A percentile compares a stretch with the other conserved stretches of the same genome.
phyloP scores from a whole-genome alignment of 352 stramenopile genomes.

The Globisporangium cylindrosporum region DNA sequence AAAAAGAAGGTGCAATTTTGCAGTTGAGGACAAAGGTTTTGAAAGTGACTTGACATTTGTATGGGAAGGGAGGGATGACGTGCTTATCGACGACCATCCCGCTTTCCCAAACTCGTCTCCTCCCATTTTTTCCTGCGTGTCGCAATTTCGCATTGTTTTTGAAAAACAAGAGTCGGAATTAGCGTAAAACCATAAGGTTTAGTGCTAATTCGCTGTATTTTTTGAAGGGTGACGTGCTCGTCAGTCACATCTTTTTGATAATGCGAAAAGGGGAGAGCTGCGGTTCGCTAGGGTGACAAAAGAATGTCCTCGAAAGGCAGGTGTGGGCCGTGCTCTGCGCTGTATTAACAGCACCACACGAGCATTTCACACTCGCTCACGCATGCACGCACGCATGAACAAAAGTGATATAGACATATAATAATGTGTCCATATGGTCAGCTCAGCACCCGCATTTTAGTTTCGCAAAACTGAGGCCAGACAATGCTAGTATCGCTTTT shows the following conservation, averaged over 20 bases:
- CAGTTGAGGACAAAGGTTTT: background rate
- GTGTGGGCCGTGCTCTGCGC: too few relatives aligned
- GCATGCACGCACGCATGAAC: background rate
- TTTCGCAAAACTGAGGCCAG: too few relatives aligned
- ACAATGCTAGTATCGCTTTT: too few relatives aligned
- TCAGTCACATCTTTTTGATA: background rate
- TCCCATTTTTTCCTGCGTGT: background rate
- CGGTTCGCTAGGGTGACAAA: background rate
- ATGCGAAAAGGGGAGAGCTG: background rate
- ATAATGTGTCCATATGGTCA: too few relatives aligned
- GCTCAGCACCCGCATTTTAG: too few relatives aligned
- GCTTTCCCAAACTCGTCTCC: background rate
- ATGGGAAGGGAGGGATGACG: background rate
- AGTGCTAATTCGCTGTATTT: background rate
- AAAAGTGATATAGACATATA: too few relatives aligned
- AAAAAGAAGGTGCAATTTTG: background rate
- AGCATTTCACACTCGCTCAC: background rate
- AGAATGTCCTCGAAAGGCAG: background rate
- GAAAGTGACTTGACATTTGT: background rate
- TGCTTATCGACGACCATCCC: background rate
- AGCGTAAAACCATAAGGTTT: background rate
- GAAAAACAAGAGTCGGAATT: background rate
- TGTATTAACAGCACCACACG: background rate
- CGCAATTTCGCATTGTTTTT: background rate
- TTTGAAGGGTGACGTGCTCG: background rate